Conservation (phyloP, 192 early-diverging fungal species). For the Coemansia sp. region DNA sequence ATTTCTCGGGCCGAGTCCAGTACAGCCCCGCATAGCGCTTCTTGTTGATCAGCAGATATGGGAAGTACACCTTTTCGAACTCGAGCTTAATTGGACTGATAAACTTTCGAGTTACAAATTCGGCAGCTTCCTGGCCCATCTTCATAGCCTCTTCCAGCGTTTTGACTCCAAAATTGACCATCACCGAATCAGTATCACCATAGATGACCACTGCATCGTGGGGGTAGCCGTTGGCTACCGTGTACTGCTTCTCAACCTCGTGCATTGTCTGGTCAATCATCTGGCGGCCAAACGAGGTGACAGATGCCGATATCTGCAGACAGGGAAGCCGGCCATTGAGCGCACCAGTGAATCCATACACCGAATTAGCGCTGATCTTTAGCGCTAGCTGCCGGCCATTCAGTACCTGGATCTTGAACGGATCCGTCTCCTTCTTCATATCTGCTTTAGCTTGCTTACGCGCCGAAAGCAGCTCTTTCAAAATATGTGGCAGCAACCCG, state of each 20-base stretch:
- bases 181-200: slow-evolving; percentile 98
- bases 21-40: slow-evolving; percentile 97
- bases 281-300: slow-evolving; percentile 89
- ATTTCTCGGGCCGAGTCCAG: slow-evolving; percentile 91
- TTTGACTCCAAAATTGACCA: slow-evolving; percentile 94
- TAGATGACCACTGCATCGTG: slow-evolving; percentile 92
- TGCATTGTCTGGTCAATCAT: slow-evolving; percentile 93
- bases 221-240: slow-evolving; percentile 81
- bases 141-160: slow-evolving; percentile 82
- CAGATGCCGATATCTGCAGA: slow-evolving; percentile 88
- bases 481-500: slow-evolving; percentile 84
- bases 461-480: slow-evolving; percentile 84
- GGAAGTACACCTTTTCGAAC: slow-evolving; percentile 99
- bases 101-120: slow-evolving; percentile 81
- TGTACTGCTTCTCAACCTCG: slow-evolving; percentile 80
- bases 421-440: slow-evolving; percentile 94
- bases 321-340: slow-evolving; percentile 89
- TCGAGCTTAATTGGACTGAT: slow-evolving; percentile 94
- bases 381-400: slow-evolving; percentile 96
- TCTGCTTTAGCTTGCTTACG: slow-evolving; percentile 92
- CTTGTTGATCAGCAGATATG: slow-evolving; percentile 96
- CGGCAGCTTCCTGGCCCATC: slow-evolving; percentile 81
- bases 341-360: slow-evolving; percentile 96
- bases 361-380: slow-evolving; percentile 95
- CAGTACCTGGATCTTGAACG: slow-evolving; percentile 89